Conservation (phyloP, 2,329 filamentous ascomycete species). For the Ceratocystis cubensis region DNA sequence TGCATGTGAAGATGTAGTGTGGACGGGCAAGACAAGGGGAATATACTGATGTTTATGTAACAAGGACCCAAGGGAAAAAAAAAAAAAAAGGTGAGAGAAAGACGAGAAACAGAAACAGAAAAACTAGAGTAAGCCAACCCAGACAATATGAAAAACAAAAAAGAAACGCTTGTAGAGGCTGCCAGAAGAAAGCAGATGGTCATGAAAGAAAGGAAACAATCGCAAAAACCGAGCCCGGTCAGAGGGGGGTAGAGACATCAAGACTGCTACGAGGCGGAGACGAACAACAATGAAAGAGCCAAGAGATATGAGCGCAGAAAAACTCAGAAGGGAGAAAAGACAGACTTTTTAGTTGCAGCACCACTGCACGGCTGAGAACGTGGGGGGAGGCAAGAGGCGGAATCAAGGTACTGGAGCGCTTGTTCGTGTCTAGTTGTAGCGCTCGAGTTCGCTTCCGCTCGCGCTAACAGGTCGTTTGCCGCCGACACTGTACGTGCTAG, state of each 20-base stretch:
- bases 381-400: not conserved
- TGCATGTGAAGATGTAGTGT: slow-evolving; percentile 18
- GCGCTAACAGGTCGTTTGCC: not conserved
- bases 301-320: not conserved
- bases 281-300: not conserved
- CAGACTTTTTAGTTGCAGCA: not conserved
- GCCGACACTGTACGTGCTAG: too few relatives aligned
- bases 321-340: not conserved
- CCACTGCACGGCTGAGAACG: not conserved
- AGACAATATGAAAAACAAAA: slow-evolving; percentile 2
- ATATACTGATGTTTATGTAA: not conserved
- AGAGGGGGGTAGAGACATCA: not conserved
- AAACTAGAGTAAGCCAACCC: too few relatives aligned
- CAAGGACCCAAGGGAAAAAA: slow-evolving; percentile 22
- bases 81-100: not conserved
- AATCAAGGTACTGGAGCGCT: not conserved
- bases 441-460: not conserved
- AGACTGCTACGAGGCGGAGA: not conserved
- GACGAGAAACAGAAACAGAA: too few relatives aligned
- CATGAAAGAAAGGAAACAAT: slow-evolving; percentile 5
- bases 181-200: not conserved
- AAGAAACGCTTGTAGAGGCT: not conserved
- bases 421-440: not conserved
- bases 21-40: too few relatives aligned
- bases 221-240: not conserved